Conservation (phyloP, 2,329 filamentous ascomycete genomes). For the Daldinia sp. region DNA sequence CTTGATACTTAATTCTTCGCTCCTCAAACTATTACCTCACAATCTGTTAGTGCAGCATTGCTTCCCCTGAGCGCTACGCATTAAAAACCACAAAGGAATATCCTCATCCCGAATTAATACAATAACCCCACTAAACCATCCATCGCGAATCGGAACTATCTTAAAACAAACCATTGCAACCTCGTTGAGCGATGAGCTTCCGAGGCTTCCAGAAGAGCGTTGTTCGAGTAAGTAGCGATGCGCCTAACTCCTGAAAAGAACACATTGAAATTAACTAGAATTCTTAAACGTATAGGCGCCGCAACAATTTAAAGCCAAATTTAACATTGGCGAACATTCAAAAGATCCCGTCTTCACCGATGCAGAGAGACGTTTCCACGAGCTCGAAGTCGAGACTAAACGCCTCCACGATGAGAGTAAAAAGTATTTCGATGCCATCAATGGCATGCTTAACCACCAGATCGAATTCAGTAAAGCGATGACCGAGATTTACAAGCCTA, state of each 20-base stretch:
- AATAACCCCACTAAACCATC: conserved; percentile 9
- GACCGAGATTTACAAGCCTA: conserved; percentile 97
- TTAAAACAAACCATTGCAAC: conserved; percentile 19
- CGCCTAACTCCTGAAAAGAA: conserved; percentile 13
- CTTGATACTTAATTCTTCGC: conserved; percentile 17
- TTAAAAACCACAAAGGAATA: conserved; percentile 11
- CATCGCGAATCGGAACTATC: conserved; percentile 13
- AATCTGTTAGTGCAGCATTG: conserved; percentile 12
- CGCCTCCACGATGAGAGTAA: conserved; percentile 93
- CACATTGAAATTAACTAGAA: conserved; percentile 23
- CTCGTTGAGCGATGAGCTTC: conserved; percentile 80
- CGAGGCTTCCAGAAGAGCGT: conserved; percentile 95
- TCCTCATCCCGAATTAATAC: conserved; percentile 26
- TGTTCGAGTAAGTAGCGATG: conserved; percentile 73
- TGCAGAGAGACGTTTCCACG: conserved; percentile 91
- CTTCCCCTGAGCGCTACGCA: conserved; percentile 14
- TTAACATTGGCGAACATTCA: conserved; percentile 95
- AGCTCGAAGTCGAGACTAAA: conserved; percentile 96
- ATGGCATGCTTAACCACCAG: conserved; percentile 96
- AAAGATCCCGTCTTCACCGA: conserved; percentile 96
- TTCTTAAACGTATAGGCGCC: conserved; percentile 70
- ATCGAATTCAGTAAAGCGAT: conserved; percentile 98
- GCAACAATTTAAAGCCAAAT: conserved; percentile 89
- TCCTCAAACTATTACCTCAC: conserved; percentile 8
- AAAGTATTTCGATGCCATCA: conserved; percentile 98